Base-by-base conservation (phyloP, 768 basidiomycete genomes). In the Calvatia gigantea region DNA sequence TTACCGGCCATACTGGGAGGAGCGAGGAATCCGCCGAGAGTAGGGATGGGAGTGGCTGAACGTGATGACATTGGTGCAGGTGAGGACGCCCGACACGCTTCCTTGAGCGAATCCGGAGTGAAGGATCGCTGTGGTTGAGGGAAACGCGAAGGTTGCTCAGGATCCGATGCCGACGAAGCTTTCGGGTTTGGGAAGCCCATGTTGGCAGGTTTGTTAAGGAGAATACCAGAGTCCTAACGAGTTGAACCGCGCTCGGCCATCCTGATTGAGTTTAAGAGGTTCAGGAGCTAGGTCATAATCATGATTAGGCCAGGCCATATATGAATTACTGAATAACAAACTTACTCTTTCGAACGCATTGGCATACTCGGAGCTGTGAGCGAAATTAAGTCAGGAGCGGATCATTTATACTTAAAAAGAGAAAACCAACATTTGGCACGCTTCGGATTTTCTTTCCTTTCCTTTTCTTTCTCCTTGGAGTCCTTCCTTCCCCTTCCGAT, bases 401-500 rank as follows among this genome's bases (percentile, higher is more conserved):
- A 8, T 11, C 41, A 17, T 7, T 46, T 1, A 35, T 33, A 14
- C 32, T 8, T 11, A 51, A 11, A 23, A 37, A 58, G 6, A 48
- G 17, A 69, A 71, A 5, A 23, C 23, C 4, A 68, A 83, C 82
- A 71, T 65, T 79, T 79, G 6, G 72, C 68, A 46, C 74, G 71
- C 29, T 68, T 62, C 64, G 73, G 73, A 25, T 71, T 69, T 49
- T 74, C 72, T 31, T 73, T 74, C 58, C 67, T 69, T 59, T 69
- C 67, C 59, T 73, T 68, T 59, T 77, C 77, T 14, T 71, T 75
- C 68, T 85, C 84, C 66, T 89, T 88, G 15, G 82, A 83, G 54
- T 88, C 89, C 64, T 85, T 90, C 61, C 86, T 70, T 8, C 87
- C 87, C 12, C 87, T 72, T 5, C 87, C 84, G 56, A 92, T 84